Evolutionary conservation across 2,329 filamentous ascomycete species (phyloP), one percentile per base, ranked within the genome.

Genomic region (Catunica adiposa): DNA sequence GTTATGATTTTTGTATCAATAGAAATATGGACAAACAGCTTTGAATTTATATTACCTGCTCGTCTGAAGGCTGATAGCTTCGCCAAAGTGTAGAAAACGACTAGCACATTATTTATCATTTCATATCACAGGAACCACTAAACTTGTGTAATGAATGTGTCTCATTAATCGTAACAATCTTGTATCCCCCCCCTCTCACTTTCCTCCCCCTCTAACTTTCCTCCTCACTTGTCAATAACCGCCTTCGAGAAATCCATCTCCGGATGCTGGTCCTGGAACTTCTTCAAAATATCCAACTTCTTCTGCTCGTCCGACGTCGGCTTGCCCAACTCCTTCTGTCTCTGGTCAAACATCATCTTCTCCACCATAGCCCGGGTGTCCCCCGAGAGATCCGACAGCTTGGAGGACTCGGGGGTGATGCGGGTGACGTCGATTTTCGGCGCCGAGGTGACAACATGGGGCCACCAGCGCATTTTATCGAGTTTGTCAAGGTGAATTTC

Each of bases 301-400:
- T 89, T 87, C 77, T 94, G 83, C 73, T 98, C 92, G 62, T 97
- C 92, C 61, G 87, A 94, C 11, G 84, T 89, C 50, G 89, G 87
- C 69, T 84, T 77, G 3, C 92, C 92, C 69, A 78, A 74, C 73
- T 97, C 89, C 80, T 98, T 98, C 73, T 97, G 89, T 62, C 86
- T 77, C 76, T 98, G 92, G 73, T 98, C 92, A 65, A 79, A 98
- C 92, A 98, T 98, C 92, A 98, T 98, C 80, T 98, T 98, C 80
- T 98, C 92, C 47, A 98, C 92, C 90, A 98, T 97, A 58, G 82
- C 79, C 61, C 92, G 79, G 55, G 92, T 98, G 75, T 94, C 86
- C 59, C 92, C 92, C 66, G 97, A 90, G 62, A 98, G 74, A 68
- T 98, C 92, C 57, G 85, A 83, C 64, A 98, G 75, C 69, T 89